phyloP scores from a whole-genome alignment of 2,329 filamentous ascomycete species.

The Pseudogymnoascus sp. region DNA sequence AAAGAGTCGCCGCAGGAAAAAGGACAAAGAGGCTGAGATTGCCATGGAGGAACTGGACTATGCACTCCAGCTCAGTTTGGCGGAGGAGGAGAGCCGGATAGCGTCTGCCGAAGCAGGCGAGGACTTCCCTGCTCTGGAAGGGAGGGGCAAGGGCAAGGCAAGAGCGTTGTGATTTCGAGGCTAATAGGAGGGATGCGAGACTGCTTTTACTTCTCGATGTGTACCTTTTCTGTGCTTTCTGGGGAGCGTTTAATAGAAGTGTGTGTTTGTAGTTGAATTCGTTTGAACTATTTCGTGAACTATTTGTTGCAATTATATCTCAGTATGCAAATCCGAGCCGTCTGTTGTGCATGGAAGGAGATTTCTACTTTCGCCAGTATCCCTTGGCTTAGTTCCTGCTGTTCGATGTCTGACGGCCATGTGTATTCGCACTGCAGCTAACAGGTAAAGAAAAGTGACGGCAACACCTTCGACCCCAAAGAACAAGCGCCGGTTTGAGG shows the following conservation, averaged over 20 bases:
- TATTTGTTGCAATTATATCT: neutral
- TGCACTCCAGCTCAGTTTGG: conserved; percentile 51
- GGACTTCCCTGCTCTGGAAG: conserved; percentile 34
- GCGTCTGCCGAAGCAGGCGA: conserved; percentile 23
- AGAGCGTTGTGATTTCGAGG: conserved; percentile 22
- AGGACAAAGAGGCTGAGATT: conserved; percentile 23
- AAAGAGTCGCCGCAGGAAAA: conserved; percentile 13
- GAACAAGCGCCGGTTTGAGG: too few relatives aligned
- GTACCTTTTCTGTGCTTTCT: neutral
- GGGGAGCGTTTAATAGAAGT: neutral
- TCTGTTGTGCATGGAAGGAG: neutral
- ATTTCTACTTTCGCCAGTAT: too few relatives aligned
- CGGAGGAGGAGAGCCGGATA: conserved; percentile 38
- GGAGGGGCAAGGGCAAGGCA: conserved; percentile 33
- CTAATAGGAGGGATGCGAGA: neutral
- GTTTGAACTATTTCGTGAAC: neutral
- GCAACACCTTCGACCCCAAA: neutral
- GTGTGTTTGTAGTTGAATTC: neutral
- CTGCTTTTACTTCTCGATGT: neutral
- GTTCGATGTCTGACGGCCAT: too few relatives aligned
- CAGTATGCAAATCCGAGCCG: neutral
- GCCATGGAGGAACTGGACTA: conserved; percentile 48
- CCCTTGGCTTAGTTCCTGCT: too few relatives aligned
- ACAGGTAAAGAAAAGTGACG: neutral
- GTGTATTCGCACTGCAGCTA: too few relatives aligned